Conservation (phyloP, 257 asterid genomes). For the Forsythia viridissima region DNA sequence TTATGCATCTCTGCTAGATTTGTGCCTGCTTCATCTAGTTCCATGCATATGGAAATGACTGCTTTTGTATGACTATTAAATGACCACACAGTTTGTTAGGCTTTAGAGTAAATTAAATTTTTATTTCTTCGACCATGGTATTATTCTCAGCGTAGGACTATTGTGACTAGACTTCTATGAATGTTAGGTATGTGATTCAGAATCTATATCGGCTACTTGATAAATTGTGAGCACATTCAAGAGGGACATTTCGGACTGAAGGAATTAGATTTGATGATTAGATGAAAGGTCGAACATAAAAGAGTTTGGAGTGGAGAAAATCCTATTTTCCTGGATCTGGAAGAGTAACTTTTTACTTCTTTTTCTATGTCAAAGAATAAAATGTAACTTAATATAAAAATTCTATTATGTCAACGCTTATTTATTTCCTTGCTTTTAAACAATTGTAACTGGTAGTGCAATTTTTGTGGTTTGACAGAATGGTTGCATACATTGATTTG, state of each 20-base stretch:
- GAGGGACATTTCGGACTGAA: neutral
- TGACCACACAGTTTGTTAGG: neutral
- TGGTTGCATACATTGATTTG: neutral
- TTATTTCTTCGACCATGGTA: neutral
- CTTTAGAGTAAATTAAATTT: neutral
- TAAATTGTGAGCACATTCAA: neutral
- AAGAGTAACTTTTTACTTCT: neutral
- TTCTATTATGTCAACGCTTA: neutral
- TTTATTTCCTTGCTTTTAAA: neutral
- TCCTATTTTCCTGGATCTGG: neutral
- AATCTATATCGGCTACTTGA: neutral
- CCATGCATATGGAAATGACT: neutral
- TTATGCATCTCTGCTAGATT: neutral
- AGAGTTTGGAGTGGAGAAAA: neutral
- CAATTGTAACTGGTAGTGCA: neutral
- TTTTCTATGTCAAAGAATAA: neutral
- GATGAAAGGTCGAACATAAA: neutral
- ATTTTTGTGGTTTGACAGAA: neutral
- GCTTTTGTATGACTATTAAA: too few species aligned
- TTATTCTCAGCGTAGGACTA: neutral
- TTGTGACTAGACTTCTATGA: neutral
- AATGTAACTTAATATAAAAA: neutral
- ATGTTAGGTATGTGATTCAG: neutral
- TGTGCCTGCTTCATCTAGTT: neutral
- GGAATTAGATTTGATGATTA: neutral